These are phyloP conservation scores for Wallacemonas collosoma DNA, from an alignment of 208 protist species.

Conservation along the genomic window DNA sequence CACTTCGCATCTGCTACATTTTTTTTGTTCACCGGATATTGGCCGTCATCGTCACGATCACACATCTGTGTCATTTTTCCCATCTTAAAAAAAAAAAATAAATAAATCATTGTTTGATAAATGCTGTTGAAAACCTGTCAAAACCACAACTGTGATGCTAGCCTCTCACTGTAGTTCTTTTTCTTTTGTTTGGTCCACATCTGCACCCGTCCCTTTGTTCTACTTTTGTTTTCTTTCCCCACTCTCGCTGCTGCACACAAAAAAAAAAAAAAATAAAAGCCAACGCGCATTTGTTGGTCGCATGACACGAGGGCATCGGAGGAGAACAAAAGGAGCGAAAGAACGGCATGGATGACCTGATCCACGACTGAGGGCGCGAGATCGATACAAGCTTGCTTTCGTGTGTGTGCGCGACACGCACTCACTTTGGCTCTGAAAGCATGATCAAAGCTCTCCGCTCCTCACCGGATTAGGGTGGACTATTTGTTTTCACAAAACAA, in stretches of 20 bases:
- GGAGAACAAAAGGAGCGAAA: no score
- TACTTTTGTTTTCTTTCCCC: not conserved
- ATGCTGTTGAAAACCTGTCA: conserved; percentile 24
- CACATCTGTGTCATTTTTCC: not conserved
- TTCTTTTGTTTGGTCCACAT: conserved; percentile 19
- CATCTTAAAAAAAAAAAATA: conserved; percentile 19
- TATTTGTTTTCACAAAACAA: not conserved
- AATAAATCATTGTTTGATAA: conserved; percentile 3
- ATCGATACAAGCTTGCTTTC: no score
- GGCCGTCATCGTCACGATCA: not conserved
- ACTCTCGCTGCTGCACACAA: no score
- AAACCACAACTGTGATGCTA: conserved; percentile 15
- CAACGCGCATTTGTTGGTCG: no score
- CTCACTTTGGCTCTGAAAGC: no score
- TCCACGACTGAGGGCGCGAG: no score
- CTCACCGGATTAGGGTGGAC: not conserved
- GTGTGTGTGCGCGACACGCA: no score
- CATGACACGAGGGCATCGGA: no score
- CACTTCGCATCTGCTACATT: not conserved
- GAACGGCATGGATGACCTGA: no score
- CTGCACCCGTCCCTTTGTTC: conserved; percentile 15
- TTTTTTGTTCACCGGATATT: conserved; percentile 10
- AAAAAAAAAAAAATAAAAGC: no score
- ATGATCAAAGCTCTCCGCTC: no score
- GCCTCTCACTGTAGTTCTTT: conserved; percentile 23